Conservation (phyloP, 306 rosid genomes). For the Trifolium pratense region DNA sequence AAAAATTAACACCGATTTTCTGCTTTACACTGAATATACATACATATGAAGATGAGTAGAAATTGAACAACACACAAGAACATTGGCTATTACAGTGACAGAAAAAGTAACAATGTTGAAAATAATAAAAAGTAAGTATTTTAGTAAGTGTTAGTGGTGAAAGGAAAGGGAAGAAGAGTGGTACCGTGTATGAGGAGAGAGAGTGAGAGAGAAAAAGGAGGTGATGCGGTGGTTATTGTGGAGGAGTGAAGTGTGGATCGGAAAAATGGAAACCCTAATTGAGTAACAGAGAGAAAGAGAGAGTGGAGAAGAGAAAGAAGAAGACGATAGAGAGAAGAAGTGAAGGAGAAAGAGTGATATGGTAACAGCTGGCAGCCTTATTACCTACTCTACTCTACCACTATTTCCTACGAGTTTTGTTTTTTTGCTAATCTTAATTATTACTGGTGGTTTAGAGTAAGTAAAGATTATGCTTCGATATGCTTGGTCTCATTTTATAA, state of each 20-base stretch:
- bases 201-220: neutral
- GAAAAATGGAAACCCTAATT: constrained; percentile 39
- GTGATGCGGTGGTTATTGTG: neutral
- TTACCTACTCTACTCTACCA: neutral
- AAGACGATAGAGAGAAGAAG: constrained; percentile 8
- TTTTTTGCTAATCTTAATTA: neutral
- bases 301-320: constrained; percentile 5
- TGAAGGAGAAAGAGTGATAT: constrained; percentile 21
- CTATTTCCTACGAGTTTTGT: neutral
- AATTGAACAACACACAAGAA: no score
- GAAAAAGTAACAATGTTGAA: constrained; percentile 16
- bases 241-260: constrained; percentile 34
- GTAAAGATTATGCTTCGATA: neutral
- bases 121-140: neutral
- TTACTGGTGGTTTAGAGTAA: neutral
- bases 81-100: neutral
- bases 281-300: neutral
- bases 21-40: neutral
- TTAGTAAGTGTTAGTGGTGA: neutral
- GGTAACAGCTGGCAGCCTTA: constrained; percentile 34
- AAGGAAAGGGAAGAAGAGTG: neutral
- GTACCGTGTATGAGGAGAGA: constrained; percentile 19
- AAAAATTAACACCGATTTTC: constrained; percentile 1
- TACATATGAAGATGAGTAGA: neutral
- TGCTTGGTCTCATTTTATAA: no score